phyloP scores from a whole-genome alignment of 495 filamentous ascomycete species.

The Hyaloscypha hepaticicola region DNA sequence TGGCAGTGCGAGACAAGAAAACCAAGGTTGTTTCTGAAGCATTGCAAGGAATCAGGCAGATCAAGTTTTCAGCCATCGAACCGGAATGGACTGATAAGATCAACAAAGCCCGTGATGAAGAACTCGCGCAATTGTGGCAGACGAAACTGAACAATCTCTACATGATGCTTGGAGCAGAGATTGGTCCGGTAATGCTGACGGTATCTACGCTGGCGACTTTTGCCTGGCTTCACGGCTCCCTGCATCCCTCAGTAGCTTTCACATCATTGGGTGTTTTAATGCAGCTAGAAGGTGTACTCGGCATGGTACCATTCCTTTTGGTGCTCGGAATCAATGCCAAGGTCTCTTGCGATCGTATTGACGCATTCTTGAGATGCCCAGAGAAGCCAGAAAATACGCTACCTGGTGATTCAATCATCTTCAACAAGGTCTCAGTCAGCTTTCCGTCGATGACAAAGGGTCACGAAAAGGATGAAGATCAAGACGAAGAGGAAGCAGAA shows the following conservation, averaged over 20 bases:
- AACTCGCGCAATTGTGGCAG: conserved; percentile 27
- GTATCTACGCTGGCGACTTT: conserved; percentile 27
- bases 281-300: conserved; percentile 24
- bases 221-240: conserved; percentile 21
- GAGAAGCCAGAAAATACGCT: conserved; percentile 22
- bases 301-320: conserved; percentile 29
- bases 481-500: conserved; percentile 4
- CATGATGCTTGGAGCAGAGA: conserved; percentile 21
- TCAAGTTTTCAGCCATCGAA: conserved; percentile 38
- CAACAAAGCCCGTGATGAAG: conserved; percentile 23
- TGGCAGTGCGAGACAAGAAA: conserved; percentile 33
- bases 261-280: conserved; percentile 34
- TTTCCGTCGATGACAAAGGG: conserved; percentile 24
- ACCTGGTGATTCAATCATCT: conserved; percentile 21
- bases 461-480: conserved; percentile 6
- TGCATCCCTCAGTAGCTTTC: conserved; percentile 35
- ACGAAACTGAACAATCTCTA: conserved; percentile 21
- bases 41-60: conserved; percentile 36
- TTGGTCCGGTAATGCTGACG: conserved; percentile 28
- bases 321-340: conserved; percentile 22
- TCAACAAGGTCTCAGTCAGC: conserved; percentile 24
- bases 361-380: conserved; percentile 15
- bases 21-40: conserved; percentile 32
- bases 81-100: conserved; percentile 33
- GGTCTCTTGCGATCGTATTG: conserved; percentile 24